Conservation (phyloP, 805 yeast species). For the Komagataella pseudopastoris region DNA sequence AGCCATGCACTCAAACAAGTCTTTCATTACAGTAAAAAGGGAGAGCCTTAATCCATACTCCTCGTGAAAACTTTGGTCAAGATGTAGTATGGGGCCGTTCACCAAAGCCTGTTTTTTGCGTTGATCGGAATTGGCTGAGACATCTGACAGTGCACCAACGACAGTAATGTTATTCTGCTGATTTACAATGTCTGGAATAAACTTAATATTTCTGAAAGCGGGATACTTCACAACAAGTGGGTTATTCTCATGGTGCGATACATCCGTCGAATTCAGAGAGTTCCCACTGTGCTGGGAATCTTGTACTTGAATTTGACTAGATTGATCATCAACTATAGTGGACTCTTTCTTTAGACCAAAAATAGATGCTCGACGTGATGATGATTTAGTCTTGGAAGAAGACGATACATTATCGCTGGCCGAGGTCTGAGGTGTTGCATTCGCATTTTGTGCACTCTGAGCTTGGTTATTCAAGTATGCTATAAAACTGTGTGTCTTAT, state of each 20-base stretch:
- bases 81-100: slow-evolving; percentile 72
- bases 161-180: slow-evolving; percentile 30
- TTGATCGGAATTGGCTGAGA: slow-evolving; percentile 43
- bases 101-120: slow-evolving; percentile 67
- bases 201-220: slow-evolving; percentile 16
- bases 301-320: neutral
- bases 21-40: slow-evolving; percentile 61
- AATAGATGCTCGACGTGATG: slow-evolving; percentile 3
- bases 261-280: slow-evolving; percentile 2
- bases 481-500: slow-evolving; percentile 24
- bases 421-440: neutral
- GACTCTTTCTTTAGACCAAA: slow-evolving; percentile 5
- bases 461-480: slow-evolving; percentile 4
- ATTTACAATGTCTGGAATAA: slow-evolving; percentile 22
- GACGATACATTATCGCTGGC: slow-evolving; percentile 5
- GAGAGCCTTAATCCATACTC: slow-evolving; percentile 36
- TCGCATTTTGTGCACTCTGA: slow-evolving; percentile 8
- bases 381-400: slow-evolving; percentile 3
- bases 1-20: slow-evolving; percentile 70
- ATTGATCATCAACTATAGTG: neutral
- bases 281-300: neutral
- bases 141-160: slow-evolving; percentile 27
- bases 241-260: slow-evolving; percentile 1
- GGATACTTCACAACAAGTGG: slow-evolving; percentile 14
- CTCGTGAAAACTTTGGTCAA: slow-evolving; percentile 51